Base-by-base conservation (phyloP, 2,329 filamentous ascomycete genomes). In the Claviceps humidiphila region DNA sequence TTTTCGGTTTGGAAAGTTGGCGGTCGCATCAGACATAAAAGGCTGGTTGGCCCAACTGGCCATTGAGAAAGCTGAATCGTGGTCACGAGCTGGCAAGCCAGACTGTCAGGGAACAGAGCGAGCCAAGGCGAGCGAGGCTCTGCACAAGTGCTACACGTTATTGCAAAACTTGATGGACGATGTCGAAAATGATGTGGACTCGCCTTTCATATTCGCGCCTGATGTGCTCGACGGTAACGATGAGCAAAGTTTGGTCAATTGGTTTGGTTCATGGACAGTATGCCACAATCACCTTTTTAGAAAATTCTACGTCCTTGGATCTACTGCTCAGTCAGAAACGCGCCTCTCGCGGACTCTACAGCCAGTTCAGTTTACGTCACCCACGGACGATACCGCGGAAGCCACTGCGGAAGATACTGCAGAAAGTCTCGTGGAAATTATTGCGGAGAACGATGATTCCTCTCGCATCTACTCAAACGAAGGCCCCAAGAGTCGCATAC, bases 171-270 rank as follows among this genome's bases (percentile, higher is more conserved):
- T 67, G 14, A 42, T 58, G 30, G 17, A 50, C 34, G 50, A 47
- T 14, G 44, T 55, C 20, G 40, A 51, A 39, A 55, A 58, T 24
- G 57, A 56, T 14, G 49, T 53, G 38, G 34, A 53, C 26, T 41
- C 55, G 22, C 66, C 71, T 3, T 58, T 82, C 5, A 60, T 75
- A 2, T 74, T 71, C 59, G 75, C 74, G 0, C 71, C 72, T 14
- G 58, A 66, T 3, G 62, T 56, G 1, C 76, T 84, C 46, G 73
- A 81, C 52, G 68, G 72, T 0, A 76, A 78, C 51, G 79, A 84
- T 55, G 81, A 84, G 59, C 76, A 81, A 59, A 80, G 75, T 53
- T 65, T 84, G 30, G 72, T 83, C 9, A 78, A 81, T 55, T 82
- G 77, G 75, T 84, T 82, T 60, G 78, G 75, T 1, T 76, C 70